These are phyloP conservation scores for Prunus mongolica DNA, from an alignment of 306 rosid species.

Conservation along the genomic window DNA sequence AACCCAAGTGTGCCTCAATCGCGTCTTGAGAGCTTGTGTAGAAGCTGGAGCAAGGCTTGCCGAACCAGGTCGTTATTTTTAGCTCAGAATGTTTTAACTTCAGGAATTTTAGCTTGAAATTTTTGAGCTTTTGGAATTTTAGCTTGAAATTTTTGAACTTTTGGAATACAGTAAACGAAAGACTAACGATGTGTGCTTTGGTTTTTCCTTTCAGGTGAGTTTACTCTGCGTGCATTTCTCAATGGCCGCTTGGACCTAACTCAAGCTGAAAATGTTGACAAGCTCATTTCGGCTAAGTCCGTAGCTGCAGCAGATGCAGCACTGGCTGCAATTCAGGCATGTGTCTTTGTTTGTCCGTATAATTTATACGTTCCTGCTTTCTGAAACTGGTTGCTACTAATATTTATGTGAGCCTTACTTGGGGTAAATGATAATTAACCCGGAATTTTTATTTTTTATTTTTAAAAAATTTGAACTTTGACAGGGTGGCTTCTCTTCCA, in stretches of 20 bases:
- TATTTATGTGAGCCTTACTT: background rate
- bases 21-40: constrained; percentile 80
- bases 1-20: constrained; percentile 83
- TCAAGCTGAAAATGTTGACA: constrained; percentile 88
- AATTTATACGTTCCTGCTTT: background rate
- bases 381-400: background rate
- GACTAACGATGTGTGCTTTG: background rate
- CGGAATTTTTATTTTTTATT: too few relatives aligned
- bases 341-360: constrained; percentile 10
- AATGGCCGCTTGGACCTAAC: constrained; percentile 92
- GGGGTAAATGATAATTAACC: background rate
- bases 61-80: constrained; percentile 66
- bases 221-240: constrained; percentile 91
- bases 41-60: constrained; percentile 95
- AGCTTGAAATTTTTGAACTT: background rate
- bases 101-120: background rate
- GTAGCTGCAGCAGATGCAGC: constrained; percentile 95
- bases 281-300: constrained; percentile 62
- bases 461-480: constrained; percentile 13
- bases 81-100: background rate
- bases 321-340: constrained; percentile 87
- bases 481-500: constrained; percentile 91
- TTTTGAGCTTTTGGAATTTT: background rate
- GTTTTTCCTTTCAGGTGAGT: constrained; percentile 61
- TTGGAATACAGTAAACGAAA: background rate